Conservation (phyloP, 2,329 filamentous ascomycete genomes). For the Colletotrichum noveboracense region DNA sequence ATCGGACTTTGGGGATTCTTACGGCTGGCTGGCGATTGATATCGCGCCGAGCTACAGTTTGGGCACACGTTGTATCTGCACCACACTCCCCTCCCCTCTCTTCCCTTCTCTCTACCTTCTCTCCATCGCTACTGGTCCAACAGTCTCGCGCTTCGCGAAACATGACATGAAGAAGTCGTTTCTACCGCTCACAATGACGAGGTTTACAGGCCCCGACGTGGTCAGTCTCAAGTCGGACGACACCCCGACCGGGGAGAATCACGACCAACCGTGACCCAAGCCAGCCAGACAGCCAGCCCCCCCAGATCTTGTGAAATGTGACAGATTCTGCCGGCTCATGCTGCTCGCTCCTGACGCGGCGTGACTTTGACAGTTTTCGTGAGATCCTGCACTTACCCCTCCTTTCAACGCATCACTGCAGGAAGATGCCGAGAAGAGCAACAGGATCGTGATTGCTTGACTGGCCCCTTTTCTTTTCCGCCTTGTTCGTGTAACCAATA, state of each 20-base stretch:
- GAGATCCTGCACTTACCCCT: constrained; percentile 17
- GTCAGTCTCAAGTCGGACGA: not conserved
- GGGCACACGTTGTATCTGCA: not conserved
- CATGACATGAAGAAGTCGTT: not conserved
- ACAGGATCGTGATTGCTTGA: not conserved
- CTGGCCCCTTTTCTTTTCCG: not conserved
- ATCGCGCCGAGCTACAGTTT: not conserved
- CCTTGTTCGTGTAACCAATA: not conserved
- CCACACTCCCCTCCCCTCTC: not conserved
- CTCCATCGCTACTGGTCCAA: not conserved
- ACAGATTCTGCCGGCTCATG: not conserved
- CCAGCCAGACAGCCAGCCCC: not conserved
- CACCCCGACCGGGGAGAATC: not conserved
- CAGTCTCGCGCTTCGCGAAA: not conserved
- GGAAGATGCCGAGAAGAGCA: not conserved
- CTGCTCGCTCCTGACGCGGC: not conserved
- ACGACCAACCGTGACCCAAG: not conserved
- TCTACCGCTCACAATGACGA: not conserved
- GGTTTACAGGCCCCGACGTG: not conserved
- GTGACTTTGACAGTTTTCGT: not conserved
- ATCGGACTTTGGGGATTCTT: not conserved
- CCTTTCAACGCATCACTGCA: not conserved
- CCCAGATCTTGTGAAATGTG: constrained; percentile 9
- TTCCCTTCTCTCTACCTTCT: not conserved
- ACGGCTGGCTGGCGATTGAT: not conserved